phyloP scores from a whole-genome alignment of 495 filamentous ascomycete genomes.

The Talaromyces liani region DNA sequence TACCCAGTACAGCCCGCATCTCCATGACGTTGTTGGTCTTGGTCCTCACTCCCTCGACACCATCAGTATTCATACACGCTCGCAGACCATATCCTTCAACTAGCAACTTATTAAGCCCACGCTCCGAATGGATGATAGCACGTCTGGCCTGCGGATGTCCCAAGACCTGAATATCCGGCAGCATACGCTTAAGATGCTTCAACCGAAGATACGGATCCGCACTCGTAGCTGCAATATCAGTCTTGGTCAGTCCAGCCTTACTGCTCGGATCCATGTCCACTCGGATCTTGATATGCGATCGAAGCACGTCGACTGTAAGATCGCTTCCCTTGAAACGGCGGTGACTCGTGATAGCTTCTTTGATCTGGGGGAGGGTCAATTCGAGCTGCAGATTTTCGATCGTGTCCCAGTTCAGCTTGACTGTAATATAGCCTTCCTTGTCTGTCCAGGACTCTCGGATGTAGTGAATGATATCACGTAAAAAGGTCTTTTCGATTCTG shows the following conservation, averaged over 20 bases:
- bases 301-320: constrained; percentile 39
- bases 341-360: constrained; percentile 60
- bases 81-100: constrained; percentile 93
- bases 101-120: constrained; percentile 58
- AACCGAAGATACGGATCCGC: constrained; percentile 73
- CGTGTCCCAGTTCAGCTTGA: constrained; percentile 69
- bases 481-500: constrained; percentile 65
- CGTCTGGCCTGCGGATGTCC: constrained; percentile 80
- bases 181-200: constrained; percentile 71
- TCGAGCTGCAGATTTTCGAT: constrained; percentile 74
- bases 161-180: constrained; percentile 73
- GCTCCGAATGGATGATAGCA: constrained; percentile 79
- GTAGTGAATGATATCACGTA: constrained; percentile 55
- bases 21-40: constrained; percentile 88
- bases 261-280: constrained; percentile 51
- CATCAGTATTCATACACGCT: constrained; percentile 84
- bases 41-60: constrained; percentile 66
- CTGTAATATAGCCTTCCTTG: constrained; percentile 60
- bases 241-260: constrained; percentile 45
- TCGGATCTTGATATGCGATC: constrained; percentile 47
- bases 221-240: constrained; percentile 44
- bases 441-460: constrained; percentile 79
- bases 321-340: constrained; percentile 67
- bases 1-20: constrained; percentile 84
- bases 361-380: constrained; percentile 60